Base-by-base conservation (phyloP, 208 protist species). In the Leptomonas pyrrhocoris region DNA sequence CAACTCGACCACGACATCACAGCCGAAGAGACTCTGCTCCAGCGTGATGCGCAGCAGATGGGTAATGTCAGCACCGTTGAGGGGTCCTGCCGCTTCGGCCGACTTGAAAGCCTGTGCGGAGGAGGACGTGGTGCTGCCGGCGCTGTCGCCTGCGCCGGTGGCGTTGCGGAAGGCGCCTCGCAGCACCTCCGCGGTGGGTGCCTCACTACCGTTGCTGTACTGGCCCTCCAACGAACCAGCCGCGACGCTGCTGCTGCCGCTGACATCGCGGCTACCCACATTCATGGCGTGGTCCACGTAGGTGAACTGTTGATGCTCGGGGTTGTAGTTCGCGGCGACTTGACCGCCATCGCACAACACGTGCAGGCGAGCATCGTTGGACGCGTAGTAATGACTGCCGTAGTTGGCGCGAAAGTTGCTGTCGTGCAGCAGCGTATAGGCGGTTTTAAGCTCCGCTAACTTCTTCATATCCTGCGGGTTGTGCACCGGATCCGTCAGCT, bases 281-380 rank as follows among this genome's bases (percentile, higher is more conserved):
- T 83, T 74, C 19, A 85, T 65, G 13, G 86, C 67, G 66, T 93
- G 88, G 54, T 96, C 81, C 2, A 90, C 58, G 62, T 87, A 96
- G 12, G 68, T 66, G 65, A 96, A 89, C 1, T 63, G 61, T 54
- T 82, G 92, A 56, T 93, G 88, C 73, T 93, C 85, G 0, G 89
- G 89, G 59, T 96, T 94, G 57, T 83, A 91, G 76, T 92, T 93
- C 16, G 89, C 92, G 5, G 77, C 78, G 13, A 89, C 82, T 38
- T 90, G 72, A 6, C 87, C 91, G 13, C 89, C 89, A 31, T 94
- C 87, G 46, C 83, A 76, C 38, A 88, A 73, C 27, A 96, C 80
- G 65, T 94, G 85, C 31, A 96, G 81, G 38, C 53, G 63, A 28
- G 87, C 87, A 53, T 96, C 92, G 46, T 87, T 92, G n/a, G 92